Conservation (phyloP, 2,329 filamentous ascomycete species). For the Zasmidium cellare region DNA sequence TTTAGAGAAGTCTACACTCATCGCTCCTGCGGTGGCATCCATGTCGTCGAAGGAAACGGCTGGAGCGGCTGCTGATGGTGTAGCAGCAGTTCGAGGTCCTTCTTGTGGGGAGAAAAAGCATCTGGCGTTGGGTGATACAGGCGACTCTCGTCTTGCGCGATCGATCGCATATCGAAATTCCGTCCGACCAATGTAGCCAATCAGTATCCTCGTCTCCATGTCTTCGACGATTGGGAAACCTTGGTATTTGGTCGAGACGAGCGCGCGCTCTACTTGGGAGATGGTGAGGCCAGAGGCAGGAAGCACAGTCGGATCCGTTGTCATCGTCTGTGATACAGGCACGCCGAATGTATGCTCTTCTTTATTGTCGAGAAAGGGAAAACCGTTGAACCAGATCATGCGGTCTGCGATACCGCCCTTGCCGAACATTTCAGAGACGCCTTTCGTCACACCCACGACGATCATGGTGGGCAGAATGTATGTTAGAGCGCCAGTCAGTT, state of each 20-base stretch:
- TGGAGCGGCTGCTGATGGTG: conserved; percentile 34
- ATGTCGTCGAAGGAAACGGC: conserved; percentile 60
- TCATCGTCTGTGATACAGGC: conserved; percentile 83
- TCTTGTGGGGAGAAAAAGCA: conserved; percentile 67
- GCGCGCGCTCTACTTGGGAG: conserved; percentile 72
- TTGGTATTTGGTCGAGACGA: conserved; percentile 79
- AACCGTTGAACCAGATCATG: conserved; percentile 98
- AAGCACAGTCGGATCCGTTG: conserved; percentile 69
- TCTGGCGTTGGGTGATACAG: conserved; percentile 65
- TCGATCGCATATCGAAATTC: conserved; percentile 90
- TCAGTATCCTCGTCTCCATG: conserved; percentile 65
- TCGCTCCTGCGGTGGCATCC: conserved; percentile 54
- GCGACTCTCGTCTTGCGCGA: conserved; percentile 68
- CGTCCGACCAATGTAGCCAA: conserved; percentile 90
- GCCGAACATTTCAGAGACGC: conserved; percentile 85
- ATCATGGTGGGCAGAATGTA: conserved; percentile 99
- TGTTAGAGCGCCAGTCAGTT: conserved; percentile 92
- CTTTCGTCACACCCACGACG: conserved; percentile 94
- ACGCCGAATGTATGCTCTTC: conserved; percentile 97
- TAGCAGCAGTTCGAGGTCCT: conserved; percentile 21
- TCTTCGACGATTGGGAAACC: conserved; percentile 92
- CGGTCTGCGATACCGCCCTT: conserved; percentile 95
- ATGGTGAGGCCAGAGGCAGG: conserved; percentile 74
- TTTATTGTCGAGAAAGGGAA: conserved; percentile 95
- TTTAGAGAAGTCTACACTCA: conserved; percentile 74